Evolutionary conservation across 345 rosid genomes (phyloP).

Genomic region (Bruguiera sexangula): DNA sequence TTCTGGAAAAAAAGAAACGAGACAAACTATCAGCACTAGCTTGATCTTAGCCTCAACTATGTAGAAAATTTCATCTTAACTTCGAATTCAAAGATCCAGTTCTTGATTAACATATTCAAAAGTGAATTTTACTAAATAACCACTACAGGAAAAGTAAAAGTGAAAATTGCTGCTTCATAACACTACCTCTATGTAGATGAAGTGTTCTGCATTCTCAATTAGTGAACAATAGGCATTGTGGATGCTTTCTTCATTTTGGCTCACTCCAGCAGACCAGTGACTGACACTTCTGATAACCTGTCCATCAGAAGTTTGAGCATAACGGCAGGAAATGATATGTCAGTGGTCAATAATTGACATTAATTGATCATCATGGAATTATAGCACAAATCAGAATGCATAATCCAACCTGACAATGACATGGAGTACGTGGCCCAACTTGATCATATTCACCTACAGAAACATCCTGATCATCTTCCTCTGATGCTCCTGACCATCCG

Average conservation of each 20-base stretch:
- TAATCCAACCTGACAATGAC: slow-evolving; percentile 66
- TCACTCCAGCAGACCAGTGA: slow-evolving; percentile 92
- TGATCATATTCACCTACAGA: slow-evolving; percentile 32
- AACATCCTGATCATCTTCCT: slow-evolving; percentile 30
- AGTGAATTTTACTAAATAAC: neutral
- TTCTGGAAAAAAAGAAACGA: slow-evolving; percentile 45
- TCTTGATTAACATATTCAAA: neutral
- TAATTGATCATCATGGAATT: too few species aligned
- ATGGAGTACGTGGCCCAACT: slow-evolving; percentile 55
- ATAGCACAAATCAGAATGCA: neutral
- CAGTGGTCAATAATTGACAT: neutral
- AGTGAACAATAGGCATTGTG: slow-evolving; percentile 77
- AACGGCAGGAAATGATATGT: neutral
- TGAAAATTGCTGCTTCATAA: neutral
- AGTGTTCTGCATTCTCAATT: slow-evolving; percentile 78
- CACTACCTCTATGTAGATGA: slow-evolving; percentile 82
- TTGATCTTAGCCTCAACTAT: neutral
- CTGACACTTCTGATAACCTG: slow-evolving; percentile 81
- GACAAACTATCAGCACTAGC: slow-evolving; percentile 2
- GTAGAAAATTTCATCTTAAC: neutral
- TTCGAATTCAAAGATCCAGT: neutral
- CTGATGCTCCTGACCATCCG: slow-evolving; percentile 35
- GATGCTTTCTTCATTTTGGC: slow-evolving; percentile 87
- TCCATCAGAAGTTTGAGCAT: slow-evolving; percentile 5
- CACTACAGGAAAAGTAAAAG: too few species aligned